phyloP scores from a whole-genome alignment of 2,329 filamentous ascomycete species.

The Penicillium sp. region DNA sequence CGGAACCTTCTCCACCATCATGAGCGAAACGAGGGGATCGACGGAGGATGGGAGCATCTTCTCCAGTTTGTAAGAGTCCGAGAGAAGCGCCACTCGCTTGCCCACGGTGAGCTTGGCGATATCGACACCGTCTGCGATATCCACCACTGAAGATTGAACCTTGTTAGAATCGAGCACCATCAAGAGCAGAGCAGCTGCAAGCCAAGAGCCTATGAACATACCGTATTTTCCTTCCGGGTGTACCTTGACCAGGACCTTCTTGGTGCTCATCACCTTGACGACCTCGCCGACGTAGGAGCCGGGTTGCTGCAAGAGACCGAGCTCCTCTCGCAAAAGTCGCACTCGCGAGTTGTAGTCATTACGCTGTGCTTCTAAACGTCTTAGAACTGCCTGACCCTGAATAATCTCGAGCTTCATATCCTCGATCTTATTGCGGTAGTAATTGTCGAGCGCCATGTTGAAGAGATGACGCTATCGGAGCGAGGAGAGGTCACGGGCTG shows the following conservation, averaged over 20 bases:
- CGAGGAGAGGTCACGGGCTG: constrained; percentile 11
- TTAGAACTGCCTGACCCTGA: constrained; percentile 92
- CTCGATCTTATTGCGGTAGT: constrained; percentile 99
- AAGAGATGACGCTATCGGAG: constrained; percentile 28
- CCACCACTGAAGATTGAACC: constrained; percentile 67
- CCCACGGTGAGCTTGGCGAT: constrained; percentile 93
- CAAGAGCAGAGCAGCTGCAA: neutral
- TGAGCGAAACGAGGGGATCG: constrained; percentile 95
- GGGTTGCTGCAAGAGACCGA: constrained; percentile 92
- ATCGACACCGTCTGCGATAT: constrained; percentile 91
- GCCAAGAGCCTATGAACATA: constrained; percentile 46
- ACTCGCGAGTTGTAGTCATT: constrained; percentile 99
- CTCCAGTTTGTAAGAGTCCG: constrained; percentile 97
- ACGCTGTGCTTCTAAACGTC: constrained; percentile 92
- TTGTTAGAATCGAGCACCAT: neutral
- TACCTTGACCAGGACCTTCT: constrained; percentile 98
- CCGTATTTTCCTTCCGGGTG: constrained; percentile 99
- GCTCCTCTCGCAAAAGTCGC: constrained; percentile 88
- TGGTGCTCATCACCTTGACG: constrained; percentile 99
- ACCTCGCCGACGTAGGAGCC: constrained; percentile 98
- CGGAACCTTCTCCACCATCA: constrained; percentile 99
- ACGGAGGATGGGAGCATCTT: constrained; percentile 98
- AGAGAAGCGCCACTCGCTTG: constrained; percentile 94
- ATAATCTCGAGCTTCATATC: constrained; percentile 99
- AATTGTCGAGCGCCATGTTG: constrained; percentile 96